Conservation (phyloP, 257 asterid genomes). For the Lantana camara region DNA sequence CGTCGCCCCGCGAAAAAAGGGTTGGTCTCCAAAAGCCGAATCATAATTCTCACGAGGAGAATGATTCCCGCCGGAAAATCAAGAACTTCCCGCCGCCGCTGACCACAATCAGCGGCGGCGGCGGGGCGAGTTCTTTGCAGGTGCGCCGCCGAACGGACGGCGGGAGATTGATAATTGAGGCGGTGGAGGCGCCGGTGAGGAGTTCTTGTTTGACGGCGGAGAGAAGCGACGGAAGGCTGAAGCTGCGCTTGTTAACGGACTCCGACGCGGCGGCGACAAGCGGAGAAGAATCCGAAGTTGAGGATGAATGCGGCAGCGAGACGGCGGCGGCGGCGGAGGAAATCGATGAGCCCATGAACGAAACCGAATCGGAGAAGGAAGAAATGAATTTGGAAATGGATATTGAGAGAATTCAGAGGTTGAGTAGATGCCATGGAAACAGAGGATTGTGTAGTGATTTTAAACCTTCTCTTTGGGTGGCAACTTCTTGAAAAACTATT, state of each 20-base stretch:
- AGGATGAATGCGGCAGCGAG: slow-evolving; percentile 17
- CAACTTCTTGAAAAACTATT: slow-evolving; percentile 18
- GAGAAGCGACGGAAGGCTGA: slow-evolving; percentile 57
- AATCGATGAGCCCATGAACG: neutral
- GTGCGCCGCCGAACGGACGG: slow-evolving; percentile 41
- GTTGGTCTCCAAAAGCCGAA: neutral
- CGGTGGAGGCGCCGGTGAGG: slow-evolving; percentile 35
- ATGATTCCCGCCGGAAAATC: neutral
- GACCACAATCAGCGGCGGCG: slow-evolving; percentile 46
- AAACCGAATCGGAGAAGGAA: neutral
- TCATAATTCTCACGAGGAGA: neutral
- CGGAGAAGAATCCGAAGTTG: slow-evolving; percentile 20
- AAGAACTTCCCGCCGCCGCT: slow-evolving; percentile 60
- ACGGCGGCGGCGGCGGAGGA: slow-evolving; percentile 13
- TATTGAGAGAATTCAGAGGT: slow-evolving; percentile 40
- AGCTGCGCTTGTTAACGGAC: slow-evolving; percentile 30
- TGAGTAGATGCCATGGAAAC: slow-evolving; percentile 42
- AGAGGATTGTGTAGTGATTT: slow-evolving; percentile 35
- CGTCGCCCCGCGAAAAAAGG: neutral
- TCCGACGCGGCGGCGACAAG: neutral
- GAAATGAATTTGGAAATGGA: slow-evolving; percentile 17
- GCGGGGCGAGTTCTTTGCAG: slow-evolving; percentile 39
- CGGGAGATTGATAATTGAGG: slow-evolving; percentile 51
- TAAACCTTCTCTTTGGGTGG: slow-evolving; percentile 38
- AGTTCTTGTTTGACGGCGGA: slow-evolving; percentile 44